Evolutionary conservation across 2,329 filamentous ascomycete genomes (phyloP), one percentile per base, ranked within the genome.

Genomic region (Arthrobotrys sinensis): DNA sequence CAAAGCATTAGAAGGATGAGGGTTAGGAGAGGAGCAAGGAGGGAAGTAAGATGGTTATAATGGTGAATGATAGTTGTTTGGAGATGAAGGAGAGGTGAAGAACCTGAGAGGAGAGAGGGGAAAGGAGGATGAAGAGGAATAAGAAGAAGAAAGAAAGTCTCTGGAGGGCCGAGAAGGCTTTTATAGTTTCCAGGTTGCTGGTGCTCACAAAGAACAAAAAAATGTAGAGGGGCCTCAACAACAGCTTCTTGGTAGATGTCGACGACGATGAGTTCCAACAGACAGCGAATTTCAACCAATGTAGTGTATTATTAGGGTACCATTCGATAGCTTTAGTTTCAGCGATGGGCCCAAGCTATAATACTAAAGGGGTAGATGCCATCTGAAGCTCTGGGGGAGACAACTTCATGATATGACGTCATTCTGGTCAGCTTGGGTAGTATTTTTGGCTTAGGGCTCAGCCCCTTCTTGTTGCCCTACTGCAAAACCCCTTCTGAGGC

Each of bases 381-480:
- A 32, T 19, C 32, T 12, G 48, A 11, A 21, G 16, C 32, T 38
- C 53, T n/a, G 5, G 24, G 19, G 6, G 12, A 10, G 36, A 4
- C 36, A 60, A 24, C 19, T 60, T 34, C 12, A 14, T 60, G 1
- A 12, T 28, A 60, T 60, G 55, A 60, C 36, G 19, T 60, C 36
- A 60, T 60, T 60, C 3, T 8, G 1, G 2, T 19, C n/a, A 21
- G 8, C 32, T 36, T 36, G n/a, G 34, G 19, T 28, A 7, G 36
- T 8, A 8, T 48, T 48, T 60, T n/a, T 24, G 4, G 16, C 21
- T 60, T 60, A 60, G 55, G 55, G 55, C 55, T 60, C 36, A 36
- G 10, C 32, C 45, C 45, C 2, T 16, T 28, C 24, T 19, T 50
- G 55, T 60, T 60, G 36, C 12, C 19, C 8, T 60, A 40, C 55